Base-by-base conservation (phyloP, 1,284 basidiomycete genomes). In the Austropuccinia psidii region DNA sequence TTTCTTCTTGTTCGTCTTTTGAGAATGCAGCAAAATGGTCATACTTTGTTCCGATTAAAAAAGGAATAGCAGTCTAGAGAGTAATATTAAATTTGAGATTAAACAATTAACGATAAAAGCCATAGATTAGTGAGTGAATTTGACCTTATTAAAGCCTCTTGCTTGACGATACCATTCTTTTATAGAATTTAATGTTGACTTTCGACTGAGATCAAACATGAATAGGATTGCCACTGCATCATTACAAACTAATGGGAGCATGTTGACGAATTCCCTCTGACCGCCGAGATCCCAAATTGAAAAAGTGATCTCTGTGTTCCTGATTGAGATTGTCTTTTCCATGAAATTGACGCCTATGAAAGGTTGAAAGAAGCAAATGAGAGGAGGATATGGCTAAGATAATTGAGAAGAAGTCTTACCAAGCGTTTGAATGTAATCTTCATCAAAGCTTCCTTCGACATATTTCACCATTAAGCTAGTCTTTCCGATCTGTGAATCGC, bases 101-200 rank as follows among this genome's bases (percentile, higher is more conserved):
- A n/a, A n/a, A n/a, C n/a, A n/a, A n/a, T n/a, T n/a, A n/a, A n/a
- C n/a, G n/a, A 52, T 17, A 4, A n/a, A n/a, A n/a, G n/a, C n/a
- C n/a, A n/a, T n/a, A 35, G 2, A 29, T 37, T 24, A n/a, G 17
- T 43, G n/a, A 47, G 13, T 3, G 31, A 29, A 49, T 11, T 24
- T 29, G 73, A 91, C 93, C 86, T 96, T 98, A 84, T 98, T 98
- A 84, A 98, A 98, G 8, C 95, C 95, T 77, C 95, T 85, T 55
- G 93, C 93, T 84, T 98, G 95, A 78, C 95, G 86, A 85, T 98
- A 98, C 95, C 95, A 98, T 82, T 98, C 95, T 82, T 98, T 98
- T 79, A 98, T 91, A 74, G 90, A 93, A 82, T 98, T 98, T 76
- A 98, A 83, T 49, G 95, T 98, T 66, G 90, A 91, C 83, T 98